phyloP scores from a whole-genome alignment of 164 flowering plant genomes.

The Malania oleifera region DNA sequence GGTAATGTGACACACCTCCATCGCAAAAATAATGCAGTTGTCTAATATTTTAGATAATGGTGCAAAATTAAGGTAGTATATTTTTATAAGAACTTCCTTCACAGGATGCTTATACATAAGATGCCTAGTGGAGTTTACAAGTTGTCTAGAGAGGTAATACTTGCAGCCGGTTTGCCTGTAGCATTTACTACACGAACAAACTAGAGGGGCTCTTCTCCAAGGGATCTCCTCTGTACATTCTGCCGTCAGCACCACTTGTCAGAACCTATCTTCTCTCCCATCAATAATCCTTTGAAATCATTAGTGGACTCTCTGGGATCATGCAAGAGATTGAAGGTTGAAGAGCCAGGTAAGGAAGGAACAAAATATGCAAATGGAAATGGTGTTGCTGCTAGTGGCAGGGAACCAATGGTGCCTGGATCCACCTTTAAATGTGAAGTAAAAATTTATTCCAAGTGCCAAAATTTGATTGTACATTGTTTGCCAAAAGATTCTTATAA shows the following conservation, averaged over 20 bases:
- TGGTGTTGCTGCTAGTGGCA: conserved; percentile 15
- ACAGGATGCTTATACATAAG: conserved; percentile 73
- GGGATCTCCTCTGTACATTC: conserved; percentile 69
- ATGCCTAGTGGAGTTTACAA: conserved; percentile 74
- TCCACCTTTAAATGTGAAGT: conserved; percentile 53
- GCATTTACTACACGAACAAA: conserved; percentile 65
- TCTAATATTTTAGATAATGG: no score
- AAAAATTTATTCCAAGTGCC: conserved; percentile 49
- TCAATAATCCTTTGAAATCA: conserved; percentile 22
- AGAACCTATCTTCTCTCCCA: conserved; percentile 61
- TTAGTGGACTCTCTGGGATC: conserved; percentile 24
- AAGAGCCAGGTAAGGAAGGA: conserved; percentile 11
- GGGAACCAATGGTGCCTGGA: conserved; percentile 18
- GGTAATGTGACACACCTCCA: no score
- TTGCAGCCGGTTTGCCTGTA: conserved; percentile 70
- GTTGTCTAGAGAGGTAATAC: conserved; percentile 75
- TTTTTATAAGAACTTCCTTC: conserved; percentile 7
- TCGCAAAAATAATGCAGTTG: no score
- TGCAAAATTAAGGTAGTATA: no score
- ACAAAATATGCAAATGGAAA: conserved; percentile 16
- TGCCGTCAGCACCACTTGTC: conserved; percentile 80
- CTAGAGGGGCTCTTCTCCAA: conserved; percentile 87
- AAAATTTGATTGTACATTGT: conserved; percentile 52
- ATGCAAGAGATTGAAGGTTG: conserved; percentile 31
- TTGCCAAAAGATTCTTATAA: conserved; percentile 43